A percentile compares a stretch with the other conserved stretches of the same genome.
Conservation (phyloP, 495 filamentous ascomycete genomes). For the Talaromyces wortmannii region DNA sequence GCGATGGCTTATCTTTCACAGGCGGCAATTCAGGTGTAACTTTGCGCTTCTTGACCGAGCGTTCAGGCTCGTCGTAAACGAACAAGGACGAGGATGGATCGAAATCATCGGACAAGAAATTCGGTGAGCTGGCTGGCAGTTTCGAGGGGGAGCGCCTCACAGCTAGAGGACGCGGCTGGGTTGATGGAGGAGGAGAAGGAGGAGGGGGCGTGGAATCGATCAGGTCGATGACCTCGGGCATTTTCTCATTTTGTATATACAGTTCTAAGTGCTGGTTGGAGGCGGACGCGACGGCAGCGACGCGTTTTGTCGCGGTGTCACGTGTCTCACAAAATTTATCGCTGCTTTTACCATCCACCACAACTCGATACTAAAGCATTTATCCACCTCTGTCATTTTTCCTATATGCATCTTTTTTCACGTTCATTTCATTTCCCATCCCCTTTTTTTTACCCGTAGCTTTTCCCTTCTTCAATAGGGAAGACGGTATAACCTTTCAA, state of each 20-base stretch:
- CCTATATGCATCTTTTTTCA: no score
- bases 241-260: conserved; percentile 8
- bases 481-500: no score
- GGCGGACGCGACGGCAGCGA: not conserved
- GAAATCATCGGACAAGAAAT: conserved; percentile 45
- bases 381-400: no score
- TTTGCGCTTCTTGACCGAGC: conserved; percentile 32
- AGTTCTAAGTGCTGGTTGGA: not conserved
- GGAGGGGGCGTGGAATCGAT: conserved; percentile 28
- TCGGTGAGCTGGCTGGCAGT: not conserved
- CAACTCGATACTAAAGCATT: no score
- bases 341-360: no score
- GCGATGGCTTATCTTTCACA: no score
- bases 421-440: no score
- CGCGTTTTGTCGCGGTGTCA: not conserved
- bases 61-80: conserved; percentile 25
- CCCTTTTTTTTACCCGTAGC: no score
- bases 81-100: conserved; percentile 27
- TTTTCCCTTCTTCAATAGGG: no score
- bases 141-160: not conserved
- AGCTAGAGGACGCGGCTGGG: conserved; percentile 1
- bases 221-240: conserved; percentile 38
- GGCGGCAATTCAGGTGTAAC: conserved; percentile 14
- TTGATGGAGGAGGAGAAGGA: conserved; percentile 11
- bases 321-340: not conserved